Percentiles rank a stretch among this genome's conserved stretches.
Conservation (phyloP, 495 filamentous ascomycete species). For the Neurospora africana region DNA sequence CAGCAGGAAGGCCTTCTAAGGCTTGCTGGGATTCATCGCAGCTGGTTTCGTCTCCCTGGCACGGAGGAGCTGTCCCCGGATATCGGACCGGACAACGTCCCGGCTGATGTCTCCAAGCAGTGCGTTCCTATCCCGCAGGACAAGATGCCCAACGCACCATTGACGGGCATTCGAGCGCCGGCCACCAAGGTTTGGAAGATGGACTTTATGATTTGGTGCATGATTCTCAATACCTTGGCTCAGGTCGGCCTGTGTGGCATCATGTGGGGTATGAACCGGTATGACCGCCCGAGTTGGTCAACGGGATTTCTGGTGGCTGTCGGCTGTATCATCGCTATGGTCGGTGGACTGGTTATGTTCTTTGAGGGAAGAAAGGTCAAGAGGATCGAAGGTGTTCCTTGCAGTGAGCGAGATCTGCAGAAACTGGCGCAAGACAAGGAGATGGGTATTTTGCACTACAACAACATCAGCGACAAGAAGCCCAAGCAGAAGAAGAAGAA, state of each 20-base stretch:
- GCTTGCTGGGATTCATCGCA: constrained; percentile 54
- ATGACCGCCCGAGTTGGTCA: constrained; percentile 58
- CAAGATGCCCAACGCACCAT: constrained; percentile 44
- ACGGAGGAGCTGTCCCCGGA: constrained; percentile 36
- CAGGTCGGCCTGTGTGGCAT: constrained; percentile 58
- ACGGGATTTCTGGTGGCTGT: constrained; percentile 66
- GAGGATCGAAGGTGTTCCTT: constrained; percentile 51
- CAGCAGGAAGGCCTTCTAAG: constrained; percentile 44
- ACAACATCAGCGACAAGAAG: constrained; percentile 44
- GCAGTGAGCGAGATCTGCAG: constrained; percentile 33
- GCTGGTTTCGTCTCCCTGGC: constrained; percentile 60
- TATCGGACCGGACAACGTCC: constrained; percentile 35
- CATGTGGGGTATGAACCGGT: constrained; percentile 73
- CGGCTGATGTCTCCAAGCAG: constrained; percentile 20
- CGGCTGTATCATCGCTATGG: constrained; percentile 54
- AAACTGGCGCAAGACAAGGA: constrained; percentile 37
- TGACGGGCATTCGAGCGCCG: constrained; percentile 54
- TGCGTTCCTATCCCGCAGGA: constrained; percentile 45
- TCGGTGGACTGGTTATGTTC: constrained; percentile 60
- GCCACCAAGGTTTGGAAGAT: constrained; percentile 64
- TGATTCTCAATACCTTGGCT: constrained; percentile 65
- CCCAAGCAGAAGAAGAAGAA: constrained; percentile 30
- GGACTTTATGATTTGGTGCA: constrained; percentile 68
- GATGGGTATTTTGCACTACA: constrained; percentile 39
- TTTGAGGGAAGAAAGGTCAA: constrained; percentile 56